phyloP scores from a whole-genome alignment of 257 asterid genomes.

The Nicotiana paniculata region DNA sequence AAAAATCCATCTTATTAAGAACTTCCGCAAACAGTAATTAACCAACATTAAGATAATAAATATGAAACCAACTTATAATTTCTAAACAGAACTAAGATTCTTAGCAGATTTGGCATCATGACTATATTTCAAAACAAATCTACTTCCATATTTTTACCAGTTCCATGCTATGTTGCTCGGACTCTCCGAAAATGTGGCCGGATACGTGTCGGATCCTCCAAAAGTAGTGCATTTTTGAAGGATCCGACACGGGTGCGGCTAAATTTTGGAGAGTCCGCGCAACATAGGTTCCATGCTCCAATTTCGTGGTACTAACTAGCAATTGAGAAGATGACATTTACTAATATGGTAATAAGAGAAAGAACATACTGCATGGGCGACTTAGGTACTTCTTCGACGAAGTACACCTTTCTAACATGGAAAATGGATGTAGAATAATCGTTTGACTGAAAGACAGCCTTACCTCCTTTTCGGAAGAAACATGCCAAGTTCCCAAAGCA shows the following conservation, averaged over 20 bases:
- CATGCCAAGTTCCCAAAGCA: constrained; percentile 39
- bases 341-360: background rate
- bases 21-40: background rate
- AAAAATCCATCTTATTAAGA: background rate
- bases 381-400: background rate
- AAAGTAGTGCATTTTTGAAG: too few relatives aligned
- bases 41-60: background rate
- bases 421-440: constrained; percentile 3
- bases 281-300: background rate
- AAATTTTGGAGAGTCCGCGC: too few relatives aligned
- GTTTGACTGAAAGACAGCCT: constrained; percentile 11
- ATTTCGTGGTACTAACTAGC: background rate
- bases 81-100: background rate
- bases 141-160: background rate
- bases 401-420: constrained; percentile 7
- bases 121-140: background rate
- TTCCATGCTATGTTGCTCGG: background rate
- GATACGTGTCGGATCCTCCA: too few relatives aligned
- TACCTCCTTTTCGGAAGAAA: constrained; percentile 75
- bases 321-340: background rate
- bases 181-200: too few relatives aligned
- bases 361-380: background rate
- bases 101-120: background rate
- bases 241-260: too few relatives aligned
- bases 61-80: background rate